Percentiles rank a stretch among this genome's conserved stretches.
These are phyloP conservation scores for Colletotrichum sublineola DNA, from an alignment of 2,329 filamentous ascomycete genomes.

Conservation along the genomic window DNA sequence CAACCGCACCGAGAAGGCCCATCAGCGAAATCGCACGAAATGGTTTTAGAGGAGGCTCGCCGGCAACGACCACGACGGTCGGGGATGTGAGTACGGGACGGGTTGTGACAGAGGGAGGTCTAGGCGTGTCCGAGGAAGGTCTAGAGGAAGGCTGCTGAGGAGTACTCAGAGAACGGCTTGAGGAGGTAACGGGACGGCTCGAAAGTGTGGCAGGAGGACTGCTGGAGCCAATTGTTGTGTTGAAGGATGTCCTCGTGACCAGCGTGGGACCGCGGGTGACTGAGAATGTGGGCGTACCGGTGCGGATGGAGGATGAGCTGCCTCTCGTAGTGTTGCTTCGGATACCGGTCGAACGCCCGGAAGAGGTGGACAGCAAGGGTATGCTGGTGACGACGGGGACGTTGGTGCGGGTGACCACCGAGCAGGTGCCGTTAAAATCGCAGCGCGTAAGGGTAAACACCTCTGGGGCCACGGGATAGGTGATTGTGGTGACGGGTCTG, in stretches of 20 bases:
- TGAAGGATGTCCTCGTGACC: not conserved
- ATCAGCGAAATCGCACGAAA: constrained; percentile 17
- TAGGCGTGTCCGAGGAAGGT: not conserved
- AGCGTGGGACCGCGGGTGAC: not conserved
- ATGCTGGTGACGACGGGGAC: not conserved
- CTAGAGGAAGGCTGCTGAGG: not conserved
- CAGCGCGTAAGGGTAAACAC: not conserved
- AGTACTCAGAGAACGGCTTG: not conserved
- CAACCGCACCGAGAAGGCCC: constrained; percentile 21
- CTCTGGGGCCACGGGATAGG: not conserved
- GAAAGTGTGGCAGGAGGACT: not conserved
- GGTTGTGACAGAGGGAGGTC: not conserved
- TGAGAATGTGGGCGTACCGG: not conserved
- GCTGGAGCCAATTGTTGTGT: not conserved
- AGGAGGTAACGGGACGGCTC: not conserved
- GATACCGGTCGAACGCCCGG: not conserved
- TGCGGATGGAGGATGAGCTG: not conserved
- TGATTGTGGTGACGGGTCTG: not conserved
- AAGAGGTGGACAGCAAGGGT: not conserved
- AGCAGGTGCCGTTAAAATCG: constrained; percentile 4
- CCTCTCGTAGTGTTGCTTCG: not conserved
- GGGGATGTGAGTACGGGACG: not conserved
- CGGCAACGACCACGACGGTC: not conserved
- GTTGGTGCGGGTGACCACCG: not conserved
- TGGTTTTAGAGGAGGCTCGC: constrained; percentile 18